Percentiles rank a stretch among this genome's conserved stretches.
These are phyloP conservation scores for Entomophthora muscae DNA, from an alignment of 371 early-diverging fungal genomes.

Conservation along the genomic window DNA sequence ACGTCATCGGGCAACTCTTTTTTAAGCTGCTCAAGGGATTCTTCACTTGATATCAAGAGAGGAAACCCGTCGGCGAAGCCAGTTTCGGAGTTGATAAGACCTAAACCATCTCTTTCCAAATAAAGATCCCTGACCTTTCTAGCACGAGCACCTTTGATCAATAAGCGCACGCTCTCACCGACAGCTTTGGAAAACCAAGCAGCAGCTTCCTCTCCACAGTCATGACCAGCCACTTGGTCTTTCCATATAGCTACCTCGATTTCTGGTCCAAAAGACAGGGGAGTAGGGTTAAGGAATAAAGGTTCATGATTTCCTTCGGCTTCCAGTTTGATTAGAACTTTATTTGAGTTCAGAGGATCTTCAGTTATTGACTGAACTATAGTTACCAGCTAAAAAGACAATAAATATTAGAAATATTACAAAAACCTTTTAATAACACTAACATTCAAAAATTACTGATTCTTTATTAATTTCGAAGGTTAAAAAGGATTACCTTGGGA, in stretches of 20 bases:
- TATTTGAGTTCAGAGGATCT: not conserved
- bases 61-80: constrained; percentile 21
- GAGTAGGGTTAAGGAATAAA: not conserved
- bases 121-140: not conserved
- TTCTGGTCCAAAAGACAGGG: not conserved
- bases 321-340: not conserved
- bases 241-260: constrained; percentile 7
- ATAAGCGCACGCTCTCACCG: not conserved
- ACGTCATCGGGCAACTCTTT: constrained; percentile 9
- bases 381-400: not conserved
- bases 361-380: not conserved
- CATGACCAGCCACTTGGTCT: constrained; percentile 4
- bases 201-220: constrained; percentile 12
- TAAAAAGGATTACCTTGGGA: constrained; percentile 10
- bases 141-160: constrained; percentile 7
- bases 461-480: not conserved
- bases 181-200: constrained; percentile 12
- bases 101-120: not conserved
- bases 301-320: not conserved
- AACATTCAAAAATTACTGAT: not conserved
- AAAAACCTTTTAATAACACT: not conserved
- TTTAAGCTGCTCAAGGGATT: constrained; percentile 18
- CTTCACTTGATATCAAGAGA: constrained; percentile 17
- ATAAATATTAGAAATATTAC: not conserved
- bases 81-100: constrained; percentile 11